A percentile compares a stretch with the other conserved stretches of the same genome.
Evolutionary conservation across 257 asterid species (phyloP).

Genomic region (Solanum virginianum): DNA sequence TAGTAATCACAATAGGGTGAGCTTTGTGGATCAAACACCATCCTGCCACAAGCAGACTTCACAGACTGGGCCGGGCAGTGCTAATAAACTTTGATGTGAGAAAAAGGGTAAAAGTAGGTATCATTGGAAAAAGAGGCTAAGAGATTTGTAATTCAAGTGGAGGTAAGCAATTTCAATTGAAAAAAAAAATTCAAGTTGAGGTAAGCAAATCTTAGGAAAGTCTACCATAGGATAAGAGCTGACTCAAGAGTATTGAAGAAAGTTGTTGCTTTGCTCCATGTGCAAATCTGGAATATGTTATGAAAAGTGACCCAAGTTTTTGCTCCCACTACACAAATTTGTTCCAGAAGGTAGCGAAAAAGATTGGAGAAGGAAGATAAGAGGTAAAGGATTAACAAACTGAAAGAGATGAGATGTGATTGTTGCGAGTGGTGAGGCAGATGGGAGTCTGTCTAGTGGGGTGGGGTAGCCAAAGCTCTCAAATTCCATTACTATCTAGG

Average conservation of each 20-base stretch:
- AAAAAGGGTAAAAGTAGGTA: background rate
- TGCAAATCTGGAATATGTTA: background rate
- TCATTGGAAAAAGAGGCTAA: background rate
- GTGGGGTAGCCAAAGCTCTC: background rate
- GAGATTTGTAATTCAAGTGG: background rate
- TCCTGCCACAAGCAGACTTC: background rate
- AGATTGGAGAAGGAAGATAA: background rate
- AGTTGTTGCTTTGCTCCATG: background rate
- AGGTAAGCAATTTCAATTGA: background rate
- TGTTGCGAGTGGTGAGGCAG: background rate
- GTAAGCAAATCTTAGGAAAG: background rate
- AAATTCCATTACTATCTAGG: background rate
- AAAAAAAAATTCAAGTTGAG: background rate
- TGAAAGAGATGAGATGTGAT: background rate
- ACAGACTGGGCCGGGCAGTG: background rate
- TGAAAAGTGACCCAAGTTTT: background rate
- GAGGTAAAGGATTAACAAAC: background rate
- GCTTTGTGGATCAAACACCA: background rate
- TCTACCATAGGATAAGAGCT: background rate
- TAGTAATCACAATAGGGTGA: background rate
- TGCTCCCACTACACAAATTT: background rate
- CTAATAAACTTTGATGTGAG: background rate
- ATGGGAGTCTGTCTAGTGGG: background rate
- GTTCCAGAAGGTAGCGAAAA: background rate
- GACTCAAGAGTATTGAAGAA: background rate